Evolutionary conservation across 164 flowering plant species (phyloP).

Genomic region (Piper longum): DNA sequence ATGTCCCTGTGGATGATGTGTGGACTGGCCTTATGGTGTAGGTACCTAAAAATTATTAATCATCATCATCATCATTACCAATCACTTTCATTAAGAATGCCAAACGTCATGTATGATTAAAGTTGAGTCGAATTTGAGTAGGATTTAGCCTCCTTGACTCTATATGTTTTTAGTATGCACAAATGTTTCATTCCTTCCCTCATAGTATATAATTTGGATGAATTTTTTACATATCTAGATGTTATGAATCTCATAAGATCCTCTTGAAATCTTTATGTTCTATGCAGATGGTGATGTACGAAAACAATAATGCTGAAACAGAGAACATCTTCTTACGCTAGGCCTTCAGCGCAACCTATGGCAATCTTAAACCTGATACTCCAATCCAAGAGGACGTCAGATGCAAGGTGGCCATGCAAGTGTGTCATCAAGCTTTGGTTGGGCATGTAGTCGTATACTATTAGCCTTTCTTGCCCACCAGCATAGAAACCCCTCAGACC

Average conservation of each 20-base stretch:
- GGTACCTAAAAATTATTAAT: conserved; percentile 26
- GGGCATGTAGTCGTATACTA: conserved; percentile 74
- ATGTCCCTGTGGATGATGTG: conserved; percentile 75
- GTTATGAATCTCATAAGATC: neutral
- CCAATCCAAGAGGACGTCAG: conserved; percentile 49
- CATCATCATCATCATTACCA: neutral
- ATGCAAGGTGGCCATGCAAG: conserved; percentile 47
- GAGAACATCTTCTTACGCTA: conserved; percentile 37
- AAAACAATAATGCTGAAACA: neutral
- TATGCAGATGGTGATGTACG: neutral
- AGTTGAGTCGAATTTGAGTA: no score
- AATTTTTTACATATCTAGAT: no score
- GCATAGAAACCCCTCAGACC: conserved; percentile 62
- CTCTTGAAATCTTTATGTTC: neutral
- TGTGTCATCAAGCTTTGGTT: conserved; percentile 61
- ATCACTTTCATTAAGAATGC: neutral
- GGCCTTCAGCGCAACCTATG: conserved; percentile 60
- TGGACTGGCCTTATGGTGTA: conserved; percentile 68
- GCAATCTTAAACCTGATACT: conserved; percentile 31
- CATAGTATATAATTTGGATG: no score
- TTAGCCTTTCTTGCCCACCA: conserved; percentile 58
- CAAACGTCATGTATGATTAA: neutral
- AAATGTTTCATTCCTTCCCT: neutral
- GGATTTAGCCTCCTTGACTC: no score
- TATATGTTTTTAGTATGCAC: neutral